A percentile compares a stretch with the other conserved stretches of the same genome.
These are phyloP conservation scores for Striga asiatica DNA, from an alignment of 257 asterid species.

Conservation along the genomic window DNA sequence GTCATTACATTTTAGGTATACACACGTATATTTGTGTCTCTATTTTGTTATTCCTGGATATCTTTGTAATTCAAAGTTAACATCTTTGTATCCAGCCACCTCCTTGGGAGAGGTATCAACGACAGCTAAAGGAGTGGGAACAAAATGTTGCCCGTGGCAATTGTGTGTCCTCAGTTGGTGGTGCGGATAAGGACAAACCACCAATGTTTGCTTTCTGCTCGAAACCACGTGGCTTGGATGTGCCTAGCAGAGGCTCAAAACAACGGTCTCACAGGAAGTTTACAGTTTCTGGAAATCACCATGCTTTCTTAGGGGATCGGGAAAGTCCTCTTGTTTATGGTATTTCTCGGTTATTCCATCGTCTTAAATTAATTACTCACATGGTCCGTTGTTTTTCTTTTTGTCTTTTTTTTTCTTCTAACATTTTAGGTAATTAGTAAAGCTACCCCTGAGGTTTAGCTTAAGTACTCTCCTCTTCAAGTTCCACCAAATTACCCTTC, in stretches of 20 bases:
- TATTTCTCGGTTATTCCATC: slow-evolving; percentile 19
- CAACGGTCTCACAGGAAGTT: slow-evolving; percentile 82
- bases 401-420: not conserved
- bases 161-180: slow-evolving; percentile 43
- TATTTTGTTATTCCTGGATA: not conserved
- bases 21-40: not conserved
- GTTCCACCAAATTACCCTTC: too few species aligned
- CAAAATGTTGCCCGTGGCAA: slow-evolving; percentile 39
- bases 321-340: slow-evolving; percentile 44
- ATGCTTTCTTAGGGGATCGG: slow-evolving; percentile 46
- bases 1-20: too few species aligned
- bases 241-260: slow-evolving; percentile 74
- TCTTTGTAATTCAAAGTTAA: slow-evolving; percentile 3
- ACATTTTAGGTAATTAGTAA: too few species aligned
- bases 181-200: too few species aligned
- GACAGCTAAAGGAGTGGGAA: slow-evolving; percentile 87
- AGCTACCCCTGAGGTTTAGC: too few species aligned
- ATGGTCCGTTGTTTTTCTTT: not conserved
- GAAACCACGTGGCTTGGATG: slow-evolving; percentile 87
- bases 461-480: too few species aligned
- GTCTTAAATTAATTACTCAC: too few species aligned
- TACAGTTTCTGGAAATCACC: slow-evolving; percentile 54
- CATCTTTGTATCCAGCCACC: slow-evolving; percentile 60
- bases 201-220: slow-evolving; percentile 87
- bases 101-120: slow-evolving; percentile 81